Conservation (phyloP, 2,329 filamentous ascomycete species). For the Didymella arachidicola region DNA sequence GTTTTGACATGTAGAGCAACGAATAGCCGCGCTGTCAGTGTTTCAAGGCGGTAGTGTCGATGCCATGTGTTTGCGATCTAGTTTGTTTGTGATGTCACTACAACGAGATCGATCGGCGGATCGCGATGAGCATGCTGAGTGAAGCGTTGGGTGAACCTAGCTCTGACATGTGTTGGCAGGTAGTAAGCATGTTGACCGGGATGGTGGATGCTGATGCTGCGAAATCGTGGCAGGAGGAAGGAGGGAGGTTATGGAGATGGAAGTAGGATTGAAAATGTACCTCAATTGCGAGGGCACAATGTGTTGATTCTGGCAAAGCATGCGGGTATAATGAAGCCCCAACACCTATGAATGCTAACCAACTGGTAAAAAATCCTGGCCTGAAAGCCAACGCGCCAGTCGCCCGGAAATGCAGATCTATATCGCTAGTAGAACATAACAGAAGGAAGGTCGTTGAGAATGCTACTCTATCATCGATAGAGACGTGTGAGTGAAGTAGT, state of each 20-base stretch:
- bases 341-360: neutral
- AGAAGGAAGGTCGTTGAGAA: slow-evolving; percentile 9
- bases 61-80: slow-evolving; percentile 3
- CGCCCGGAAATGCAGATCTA: slow-evolving; percentile 16
- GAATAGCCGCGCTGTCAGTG: slow-evolving; percentile 6
- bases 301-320: slow-evolving; percentile 6
- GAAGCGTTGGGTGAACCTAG: neutral
- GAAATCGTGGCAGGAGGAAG: neutral
- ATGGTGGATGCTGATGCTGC: neutral
- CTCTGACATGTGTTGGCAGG: too few relatives aligned
- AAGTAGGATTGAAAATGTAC: neutral
- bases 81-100: neutral
- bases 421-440: slow-evolving; percentile 16
- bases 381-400: slow-evolving; percentile 3
- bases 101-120: neutral
- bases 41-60: neutral
- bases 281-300: neutral
- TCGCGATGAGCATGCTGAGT: neutral
- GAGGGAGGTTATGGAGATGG: neutral
- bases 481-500: neutral
- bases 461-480: neutral
- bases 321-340: slow-evolving; percentile 10
- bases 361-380: neutral
- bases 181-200: neutral
- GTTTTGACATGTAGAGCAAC: neutral